Evolutionary conservation across 495 filamentous ascomycete genomes (phyloP).

Genomic region (Neurospora sp.): DNA sequence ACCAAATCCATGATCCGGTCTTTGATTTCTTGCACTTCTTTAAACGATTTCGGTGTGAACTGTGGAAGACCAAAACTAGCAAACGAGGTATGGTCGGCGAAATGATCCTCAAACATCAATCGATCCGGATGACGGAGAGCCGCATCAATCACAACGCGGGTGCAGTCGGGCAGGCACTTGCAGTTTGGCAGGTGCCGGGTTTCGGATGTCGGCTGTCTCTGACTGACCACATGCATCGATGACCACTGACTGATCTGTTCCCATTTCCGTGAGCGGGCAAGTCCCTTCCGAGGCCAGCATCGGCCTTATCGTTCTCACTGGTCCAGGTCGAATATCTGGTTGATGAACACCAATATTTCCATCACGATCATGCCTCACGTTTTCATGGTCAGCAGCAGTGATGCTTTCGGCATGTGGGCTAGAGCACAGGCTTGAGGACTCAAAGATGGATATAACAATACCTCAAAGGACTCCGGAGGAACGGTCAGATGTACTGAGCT

Average conservation of each 20-base stretch:
- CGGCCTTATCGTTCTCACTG: background rate
- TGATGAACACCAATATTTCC: background rate
- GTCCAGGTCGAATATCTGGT: background rate
- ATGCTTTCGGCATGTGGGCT: background rate
- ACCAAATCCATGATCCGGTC: background rate
- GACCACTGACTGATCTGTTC: background rate
- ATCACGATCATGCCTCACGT: background rate
- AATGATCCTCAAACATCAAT: background rate
- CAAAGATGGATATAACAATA: background rate
- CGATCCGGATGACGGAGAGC: background rate
- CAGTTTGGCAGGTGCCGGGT: background rate
- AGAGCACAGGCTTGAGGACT: background rate
- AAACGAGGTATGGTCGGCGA: background rate
- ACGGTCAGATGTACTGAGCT: accelerated
- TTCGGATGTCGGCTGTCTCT: background rate
- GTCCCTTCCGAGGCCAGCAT: background rate
- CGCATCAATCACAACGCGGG: background rate
- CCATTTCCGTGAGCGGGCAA: background rate
- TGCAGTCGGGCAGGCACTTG: background rate
- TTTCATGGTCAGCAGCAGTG: background rate
- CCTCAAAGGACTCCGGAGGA: background rate
- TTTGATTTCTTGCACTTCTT: background rate
- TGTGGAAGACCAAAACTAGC: background rate
- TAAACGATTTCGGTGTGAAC: background rate
- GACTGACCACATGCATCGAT: background rate